Base-by-base conservation (phyloP, 2,329 filamentous ascomycete species). In the Colletotrichum sp. region DNA sequence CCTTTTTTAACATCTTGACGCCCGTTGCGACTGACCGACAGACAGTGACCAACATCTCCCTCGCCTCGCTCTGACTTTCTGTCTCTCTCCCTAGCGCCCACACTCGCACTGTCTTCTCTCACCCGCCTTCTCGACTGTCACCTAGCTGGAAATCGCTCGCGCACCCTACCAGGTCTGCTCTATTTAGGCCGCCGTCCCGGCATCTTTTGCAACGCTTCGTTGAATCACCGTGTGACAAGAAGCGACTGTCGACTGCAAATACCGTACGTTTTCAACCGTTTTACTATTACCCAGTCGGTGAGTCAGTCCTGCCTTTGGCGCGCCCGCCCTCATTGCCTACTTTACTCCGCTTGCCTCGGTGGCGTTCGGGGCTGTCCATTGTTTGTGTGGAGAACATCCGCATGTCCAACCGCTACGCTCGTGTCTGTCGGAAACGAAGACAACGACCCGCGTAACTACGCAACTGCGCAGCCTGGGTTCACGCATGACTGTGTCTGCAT, bases 211-310 rank as follows among this genome's bases (percentile, higher is more conserved):
- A 24, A 39, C 70, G 68, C 64, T 59, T 65, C 64, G 26, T 48
- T 68, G 72, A 21, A 68, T 60, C 59, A 34, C 70, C 21, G 64
- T 65, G 73, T 75, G 59, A 75, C 64, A 36, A 63, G 36, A 52
- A 36, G 24, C 65, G 64, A 28, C 66, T 72, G 32, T 63, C 39
- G 30, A 66, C 39, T 24, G 59, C 64, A 59, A 67, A 28, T n/a
- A 34, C 32, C n/a, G 55, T 39, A 28, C 55, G 34, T 67, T 55
- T 39, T 32, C 39, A 21, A 63, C 36, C 55, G 52, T 48, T 57
- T 63, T 32, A 48, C 30, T 71, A 7, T 14, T 43, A 39, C 61
- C 61, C 16, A 24, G 61, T 72, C 26, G 63, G 72, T 75, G 48
- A 75, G 73, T 69, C 64, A 68, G 60, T 61, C 55, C 59, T 73